A percentile compares a stretch with the other conserved stretches of the same genome.
These are phyloP conservation scores for Aspergillus ochraceus DNA, from an alignment of 2,329 filamentous ascomycete species.

Conservation along the genomic window DNA sequence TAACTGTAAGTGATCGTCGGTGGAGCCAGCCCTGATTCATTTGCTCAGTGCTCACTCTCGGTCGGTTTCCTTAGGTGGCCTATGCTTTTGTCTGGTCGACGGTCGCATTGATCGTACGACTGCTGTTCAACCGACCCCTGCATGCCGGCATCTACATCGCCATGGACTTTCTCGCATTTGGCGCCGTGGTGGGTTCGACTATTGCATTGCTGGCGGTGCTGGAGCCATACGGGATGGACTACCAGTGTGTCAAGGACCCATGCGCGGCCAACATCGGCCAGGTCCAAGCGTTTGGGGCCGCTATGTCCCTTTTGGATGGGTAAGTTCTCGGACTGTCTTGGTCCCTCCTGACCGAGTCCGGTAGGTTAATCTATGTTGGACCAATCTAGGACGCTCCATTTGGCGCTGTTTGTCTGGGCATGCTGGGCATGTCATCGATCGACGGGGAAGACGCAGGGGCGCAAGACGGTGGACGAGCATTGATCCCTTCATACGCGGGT, in stretches of 20 bases:
- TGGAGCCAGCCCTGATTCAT: background rate
- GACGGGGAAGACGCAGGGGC: background rate
- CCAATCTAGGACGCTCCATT: slow-evolving; percentile 1
- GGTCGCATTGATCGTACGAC: background rate
- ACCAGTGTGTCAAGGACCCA: background rate
- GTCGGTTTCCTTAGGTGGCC: background rate
- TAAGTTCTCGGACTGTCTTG: background rate
- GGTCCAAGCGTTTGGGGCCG: background rate
- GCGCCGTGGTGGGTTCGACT: background rate
- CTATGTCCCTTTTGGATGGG: background rate
- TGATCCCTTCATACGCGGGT: background rate
- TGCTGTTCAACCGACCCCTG: background rate
- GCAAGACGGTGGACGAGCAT: background rate
- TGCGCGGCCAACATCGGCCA: background rate
- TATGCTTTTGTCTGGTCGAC: background rate
- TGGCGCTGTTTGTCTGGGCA: slow-evolving; percentile 2
- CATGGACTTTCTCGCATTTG: slow-evolving; percentile 1
- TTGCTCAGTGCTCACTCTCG: background rate
- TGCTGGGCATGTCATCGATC: slow-evolving; percentile 1
- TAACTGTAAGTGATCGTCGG: background rate
- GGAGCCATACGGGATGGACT: background rate
- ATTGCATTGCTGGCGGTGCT: background rate
- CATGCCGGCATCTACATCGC: background rate
- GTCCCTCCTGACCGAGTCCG: background rate
- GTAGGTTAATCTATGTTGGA: background rate